Evolutionary conservation across 495 filamentous ascomycete genomes (phyloP).

Genomic region (Neurospora intermedia): DNA sequence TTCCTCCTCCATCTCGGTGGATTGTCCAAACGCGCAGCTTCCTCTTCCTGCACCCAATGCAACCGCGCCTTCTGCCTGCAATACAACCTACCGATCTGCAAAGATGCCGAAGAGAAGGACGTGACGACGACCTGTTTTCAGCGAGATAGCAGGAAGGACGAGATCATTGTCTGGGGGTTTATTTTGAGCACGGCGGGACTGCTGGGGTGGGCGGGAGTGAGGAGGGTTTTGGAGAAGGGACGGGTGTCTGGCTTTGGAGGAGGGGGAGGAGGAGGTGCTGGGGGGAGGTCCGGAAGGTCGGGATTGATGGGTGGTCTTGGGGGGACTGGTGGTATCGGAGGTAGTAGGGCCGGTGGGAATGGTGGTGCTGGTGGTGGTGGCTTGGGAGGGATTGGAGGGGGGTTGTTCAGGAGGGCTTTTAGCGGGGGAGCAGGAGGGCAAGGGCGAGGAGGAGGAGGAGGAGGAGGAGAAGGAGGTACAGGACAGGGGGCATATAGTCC

Average conservation of each 20-base stretch:
- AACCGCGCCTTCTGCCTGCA: slow-evolving; percentile 82
- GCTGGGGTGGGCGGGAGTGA: slow-evolving; percentile 66
- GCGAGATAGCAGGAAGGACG: slow-evolving; percentile 79
- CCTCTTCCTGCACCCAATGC: slow-evolving; percentile 63
- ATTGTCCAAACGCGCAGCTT: slow-evolving; percentile 18
- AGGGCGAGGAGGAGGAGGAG: background rate
- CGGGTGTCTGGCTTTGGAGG: slow-evolving; percentile 5
- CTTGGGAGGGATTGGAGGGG: background rate
- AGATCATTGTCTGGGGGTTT: slow-evolving; percentile 86
- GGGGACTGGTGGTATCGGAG: background rate
- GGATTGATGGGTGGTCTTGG: background rate
- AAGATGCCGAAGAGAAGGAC: slow-evolving; percentile 74
- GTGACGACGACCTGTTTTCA: slow-evolving; percentile 89
- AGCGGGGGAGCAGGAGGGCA: background rate
- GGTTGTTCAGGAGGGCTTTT: background rate
- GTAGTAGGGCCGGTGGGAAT: background rate
- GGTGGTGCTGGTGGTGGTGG: background rate
- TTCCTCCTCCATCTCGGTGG: background rate
- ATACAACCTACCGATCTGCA: slow-evolving; percentile 78
- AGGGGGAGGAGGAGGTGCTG: background rate
- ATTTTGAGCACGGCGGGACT: slow-evolving; percentile 78
- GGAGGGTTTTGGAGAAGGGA: slow-evolving; percentile 43
- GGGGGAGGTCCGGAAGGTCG: background rate
- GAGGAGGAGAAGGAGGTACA: background rate
- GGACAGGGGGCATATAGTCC: slow-evolving; percentile 12